phyloP scores from a whole-genome alignment of 2,329 filamentous ascomycete genomes.

The Aspergillus sp. region DNA sequence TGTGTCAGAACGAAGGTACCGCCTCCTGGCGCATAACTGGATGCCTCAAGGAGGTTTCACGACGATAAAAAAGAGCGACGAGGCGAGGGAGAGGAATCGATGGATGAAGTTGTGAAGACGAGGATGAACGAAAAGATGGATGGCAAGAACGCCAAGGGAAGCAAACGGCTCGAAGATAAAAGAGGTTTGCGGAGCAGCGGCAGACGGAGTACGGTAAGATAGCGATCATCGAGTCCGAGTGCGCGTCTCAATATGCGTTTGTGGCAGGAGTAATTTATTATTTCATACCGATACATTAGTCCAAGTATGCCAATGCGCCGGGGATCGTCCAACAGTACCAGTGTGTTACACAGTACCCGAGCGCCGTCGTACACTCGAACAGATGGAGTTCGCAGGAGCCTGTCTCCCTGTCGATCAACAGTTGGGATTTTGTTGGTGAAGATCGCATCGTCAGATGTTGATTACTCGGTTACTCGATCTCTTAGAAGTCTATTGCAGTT shows the following conservation, averaged over 20 bases:
- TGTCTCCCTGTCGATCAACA: slow-evolving; percentile 4
- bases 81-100: background rate
- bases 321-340: background rate
- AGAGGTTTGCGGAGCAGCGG: background rate
- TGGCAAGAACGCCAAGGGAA: background rate
- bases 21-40: slow-evolving; percentile 7
- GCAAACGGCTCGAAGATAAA: background rate
- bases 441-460: background rate
- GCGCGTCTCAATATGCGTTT: slow-evolving; percentile 3
- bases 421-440: background rate
- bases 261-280: background rate
- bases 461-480: background rate
- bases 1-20: background rate
- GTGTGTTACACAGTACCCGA: background rate
- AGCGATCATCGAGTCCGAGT: slow-evolving; percentile 4
- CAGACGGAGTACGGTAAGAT: background rate
- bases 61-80: slow-evolving; percentile 3
- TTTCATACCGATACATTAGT: slow-evolving; percentile 1
- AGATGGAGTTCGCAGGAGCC: background rate
- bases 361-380: background rate
- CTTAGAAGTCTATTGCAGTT: background rate
- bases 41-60: slow-evolving; percentile 8
- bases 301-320: background rate
- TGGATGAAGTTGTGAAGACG: background rate
- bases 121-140: background rate